Conservation (phyloP, 2,329 filamentous ascomycete genomes). For the Zymoseptoria crescenta region DNA sequence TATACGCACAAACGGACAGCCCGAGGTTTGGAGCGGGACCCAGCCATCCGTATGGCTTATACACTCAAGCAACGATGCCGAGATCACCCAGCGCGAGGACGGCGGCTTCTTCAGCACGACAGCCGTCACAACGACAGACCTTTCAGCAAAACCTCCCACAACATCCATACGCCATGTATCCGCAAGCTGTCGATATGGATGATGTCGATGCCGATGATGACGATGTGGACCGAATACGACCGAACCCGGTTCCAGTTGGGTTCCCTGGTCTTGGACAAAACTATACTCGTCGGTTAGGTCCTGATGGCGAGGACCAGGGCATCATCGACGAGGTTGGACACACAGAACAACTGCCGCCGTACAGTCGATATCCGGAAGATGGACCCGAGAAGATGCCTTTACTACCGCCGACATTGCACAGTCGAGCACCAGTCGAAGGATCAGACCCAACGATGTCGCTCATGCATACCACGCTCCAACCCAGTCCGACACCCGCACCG, state of each 20-base stretch:
- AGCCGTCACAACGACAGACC: constrained; percentile 49
- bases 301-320: constrained; percentile 80
- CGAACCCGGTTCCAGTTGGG: constrained; percentile 53
- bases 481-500: constrained; percentile 20
- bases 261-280: constrained; percentile 58
- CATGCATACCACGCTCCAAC: constrained; percentile 28
- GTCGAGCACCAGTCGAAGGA: constrained; percentile 27
- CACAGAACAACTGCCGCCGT: constrained; percentile 83
- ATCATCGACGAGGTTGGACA: constrained; percentile 83
- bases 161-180: constrained; percentile 81
- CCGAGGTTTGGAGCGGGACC: constrained; percentile 65
- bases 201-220: constrained; percentile 36
- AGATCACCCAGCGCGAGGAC: constrained; percentile 62
- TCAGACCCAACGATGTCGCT: constrained; percentile 28
- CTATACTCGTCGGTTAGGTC: constrained; percentile 66
- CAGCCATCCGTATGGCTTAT: constrained; percentile 79
- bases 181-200: constrained; percentile 64
- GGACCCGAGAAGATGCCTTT: constrained; percentile 46
- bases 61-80: constrained; percentile 59
- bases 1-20: constrained; percentile 44
- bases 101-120: constrained; percentile 54
- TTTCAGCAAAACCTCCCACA: constrained; percentile 47
- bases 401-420: constrained; percentile 28
- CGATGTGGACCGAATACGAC: constrained; percentile 28
- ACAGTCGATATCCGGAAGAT: constrained; percentile 80